Evolutionary conservation across 331 rosid genomes (phyloP).

Genomic region (Prunus yedoensis): DNA sequence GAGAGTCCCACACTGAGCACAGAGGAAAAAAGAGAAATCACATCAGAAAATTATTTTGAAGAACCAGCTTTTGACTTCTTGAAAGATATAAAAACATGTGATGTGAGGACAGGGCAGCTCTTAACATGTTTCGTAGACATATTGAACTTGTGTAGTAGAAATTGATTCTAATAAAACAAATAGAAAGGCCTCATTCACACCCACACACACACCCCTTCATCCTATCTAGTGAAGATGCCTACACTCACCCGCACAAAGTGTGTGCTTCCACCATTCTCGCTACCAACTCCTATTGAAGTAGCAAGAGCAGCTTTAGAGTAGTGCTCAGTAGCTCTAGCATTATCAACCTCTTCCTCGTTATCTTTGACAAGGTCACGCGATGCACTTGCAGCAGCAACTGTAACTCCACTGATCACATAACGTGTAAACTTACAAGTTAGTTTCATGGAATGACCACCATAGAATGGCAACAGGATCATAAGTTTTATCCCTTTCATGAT

Average conservation of each 20-base stretch:
- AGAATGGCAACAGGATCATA: not conserved
- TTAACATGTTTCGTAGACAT: too few relatives aligned
- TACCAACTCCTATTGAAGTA: slow-evolving; percentile 54
- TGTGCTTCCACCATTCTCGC: slow-evolving; percentile 65
- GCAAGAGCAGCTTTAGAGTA: slow-evolving; percentile 54
- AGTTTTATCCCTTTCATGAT: not conserved
- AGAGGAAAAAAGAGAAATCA: not conserved
- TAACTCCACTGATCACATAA: slow-evolving; percentile 45
- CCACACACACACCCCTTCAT: not conserved
- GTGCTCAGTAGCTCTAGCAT: slow-evolving; percentile 34
- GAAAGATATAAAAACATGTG: not conserved
- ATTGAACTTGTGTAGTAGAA: not conserved
- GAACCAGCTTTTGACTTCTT: not conserved
- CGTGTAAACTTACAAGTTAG: slow-evolving; percentile 13
- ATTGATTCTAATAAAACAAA: not conserved
- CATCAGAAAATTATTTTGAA: not conserved
- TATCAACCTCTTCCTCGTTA: slow-evolving; percentile 49
- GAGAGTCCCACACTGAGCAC: slow-evolving; percentile 48
- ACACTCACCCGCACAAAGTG: slow-evolving; percentile 60
- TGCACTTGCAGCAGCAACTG: slow-evolving; percentile 48
- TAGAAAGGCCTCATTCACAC: not conserved
- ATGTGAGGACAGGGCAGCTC: not conserved
- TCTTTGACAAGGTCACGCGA: slow-evolving; percentile 45
- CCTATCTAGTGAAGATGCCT: slow-evolving; percentile 10
- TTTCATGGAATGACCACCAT: not conserved